phyloP scores from a whole-genome alignment of 2,329 filamentous ascomycete species.

The Pseudogymnoascus sp. region DNA sequence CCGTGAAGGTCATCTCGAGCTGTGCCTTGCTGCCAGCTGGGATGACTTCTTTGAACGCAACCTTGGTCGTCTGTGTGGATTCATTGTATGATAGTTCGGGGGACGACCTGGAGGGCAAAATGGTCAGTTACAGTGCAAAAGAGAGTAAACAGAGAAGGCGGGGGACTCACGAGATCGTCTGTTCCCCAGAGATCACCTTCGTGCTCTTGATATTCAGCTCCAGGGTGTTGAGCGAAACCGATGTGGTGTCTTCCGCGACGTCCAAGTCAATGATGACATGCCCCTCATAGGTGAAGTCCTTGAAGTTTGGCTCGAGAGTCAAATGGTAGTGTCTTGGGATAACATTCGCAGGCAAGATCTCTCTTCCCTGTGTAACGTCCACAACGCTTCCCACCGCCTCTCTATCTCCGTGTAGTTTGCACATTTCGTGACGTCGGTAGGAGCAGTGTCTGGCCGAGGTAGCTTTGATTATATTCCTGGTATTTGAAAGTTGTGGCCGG shows the following conservation, averaged over 20 bases:
- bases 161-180: slow-evolving; percentile 37
- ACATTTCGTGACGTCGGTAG: slow-evolving; percentile 66
- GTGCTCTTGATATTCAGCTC: slow-evolving; percentile 77
- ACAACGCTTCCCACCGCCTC: slow-evolving; percentile 49
- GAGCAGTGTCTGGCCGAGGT: slow-evolving; percentile 56
- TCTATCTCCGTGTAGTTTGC: slow-evolving; percentile 51
- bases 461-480: slow-evolving; percentile 17
- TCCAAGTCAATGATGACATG: slow-evolving; percentile 81
- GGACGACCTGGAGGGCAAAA: slow-evolving; percentile 45
- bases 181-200: slow-evolving; percentile 57
- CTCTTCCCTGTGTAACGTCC: slow-evolving; percentile 59
- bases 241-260: slow-evolving; percentile 74
- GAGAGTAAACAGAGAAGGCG: slow-evolving; percentile 13
- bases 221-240: slow-evolving; percentile 79
- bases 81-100: slow-evolving; percentile 68
- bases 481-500: slow-evolving; percentile 20
- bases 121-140: slow-evolving; percentile 14
- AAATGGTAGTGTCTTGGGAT: slow-evolving; percentile 88
- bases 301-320: slow-evolving; percentile 83
- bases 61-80: slow-evolving; percentile 71
- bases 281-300: slow-evolving; percentile 80
- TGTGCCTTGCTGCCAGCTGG: slow-evolving; percentile 69
- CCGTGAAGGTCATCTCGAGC: slow-evolving; percentile 70
- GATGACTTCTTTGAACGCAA: slow-evolving; percentile 69
- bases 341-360: slow-evolving; percentile 86